These are phyloP conservation scores for Akebia trifoliata DNA, from an alignment of 164 flowering plant genomes.

Conservation along the genomic window DNA sequence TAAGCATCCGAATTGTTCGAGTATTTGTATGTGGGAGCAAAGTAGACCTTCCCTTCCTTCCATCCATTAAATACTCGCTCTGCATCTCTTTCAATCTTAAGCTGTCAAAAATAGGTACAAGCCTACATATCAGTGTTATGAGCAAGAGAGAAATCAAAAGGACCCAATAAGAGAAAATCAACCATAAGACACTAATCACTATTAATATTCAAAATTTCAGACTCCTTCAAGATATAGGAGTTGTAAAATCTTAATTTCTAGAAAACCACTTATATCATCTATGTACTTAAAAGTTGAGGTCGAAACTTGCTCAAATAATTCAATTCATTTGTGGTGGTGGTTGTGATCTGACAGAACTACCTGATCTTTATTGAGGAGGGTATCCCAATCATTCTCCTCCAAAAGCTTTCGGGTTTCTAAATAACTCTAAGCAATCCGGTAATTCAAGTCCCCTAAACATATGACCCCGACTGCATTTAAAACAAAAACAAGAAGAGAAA, in stretches of 20 bases:
- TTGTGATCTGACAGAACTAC: background rate
- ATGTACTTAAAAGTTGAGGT: too few relatives aligned
- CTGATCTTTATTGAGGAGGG: conserved; percentile 6
- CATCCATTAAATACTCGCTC: conserved; percentile 62
- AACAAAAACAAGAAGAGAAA: too few relatives aligned
- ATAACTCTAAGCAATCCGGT: conserved; percentile 7
- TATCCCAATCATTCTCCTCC: conserved; percentile 4
- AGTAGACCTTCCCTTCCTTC: conserved; percentile 57
- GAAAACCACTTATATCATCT: background rate
- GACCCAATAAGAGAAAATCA: background rate
- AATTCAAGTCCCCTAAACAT: conserved; percentile 10
- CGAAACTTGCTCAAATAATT: too few relatives aligned
- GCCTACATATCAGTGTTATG: background rate
- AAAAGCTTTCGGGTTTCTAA: conserved; percentile 5
- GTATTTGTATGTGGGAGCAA: conserved; percentile 74
- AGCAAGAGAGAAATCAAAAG: background rate
- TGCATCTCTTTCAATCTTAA: conserved; percentile 56
- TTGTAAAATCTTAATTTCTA: background rate
- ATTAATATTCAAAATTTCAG: background rate
- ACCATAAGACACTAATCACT: too few relatives aligned
- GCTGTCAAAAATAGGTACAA: conserved; percentile 22
- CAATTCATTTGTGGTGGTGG: too few relatives aligned
- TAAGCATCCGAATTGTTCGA: conserved; percentile 49
- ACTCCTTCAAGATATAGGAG: background rate
- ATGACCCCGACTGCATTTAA: background rate